Percentiles rank a stretch among this genome's conserved stretches.
Evolutionary conservation across 208 protist genomes (phyloP).

Genomic region (Novymonas esmeraldas): DNA sequence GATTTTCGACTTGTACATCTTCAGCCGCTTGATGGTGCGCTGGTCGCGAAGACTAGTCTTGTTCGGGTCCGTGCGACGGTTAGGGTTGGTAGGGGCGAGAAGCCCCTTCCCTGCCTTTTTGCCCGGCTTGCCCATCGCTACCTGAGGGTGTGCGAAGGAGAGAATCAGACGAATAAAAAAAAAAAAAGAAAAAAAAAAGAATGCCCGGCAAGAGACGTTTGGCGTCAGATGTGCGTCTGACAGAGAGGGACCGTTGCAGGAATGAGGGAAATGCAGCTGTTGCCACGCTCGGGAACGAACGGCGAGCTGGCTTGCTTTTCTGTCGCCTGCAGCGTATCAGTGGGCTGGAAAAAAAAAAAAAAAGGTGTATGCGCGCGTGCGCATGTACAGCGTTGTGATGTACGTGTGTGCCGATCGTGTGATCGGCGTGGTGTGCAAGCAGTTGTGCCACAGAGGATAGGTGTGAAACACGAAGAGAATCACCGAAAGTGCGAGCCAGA

Average conservation of each 20-base stretch:
- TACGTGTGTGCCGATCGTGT: too few species aligned
- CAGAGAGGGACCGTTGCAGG: too few species aligned
- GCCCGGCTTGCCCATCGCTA: conserved; percentile 88
- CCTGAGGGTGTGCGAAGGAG: not conserved
- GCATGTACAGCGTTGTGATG: too few species aligned
- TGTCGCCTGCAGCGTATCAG: too few species aligned
- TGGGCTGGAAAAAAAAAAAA: not conserved
- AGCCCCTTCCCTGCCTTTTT: conserved; percentile 91
- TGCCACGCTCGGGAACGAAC: too few species aligned
- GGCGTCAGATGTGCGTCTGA: not conserved
- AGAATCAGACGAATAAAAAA: not conserved
- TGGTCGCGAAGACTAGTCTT: conserved; percentile 87
- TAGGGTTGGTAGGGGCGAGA: conserved; percentile 86
- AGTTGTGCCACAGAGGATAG: too few species aligned
- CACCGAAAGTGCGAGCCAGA: too few species aligned
- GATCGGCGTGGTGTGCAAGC: too few species aligned
- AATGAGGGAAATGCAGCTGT: too few species aligned
- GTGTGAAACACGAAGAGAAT: too few species aligned
- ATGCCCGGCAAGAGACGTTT: not conserved
- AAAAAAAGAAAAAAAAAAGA: conserved; percentile 8
- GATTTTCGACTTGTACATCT: conserved; percentile 92
- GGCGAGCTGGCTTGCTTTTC: too few species aligned
- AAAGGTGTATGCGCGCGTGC: not conserved
- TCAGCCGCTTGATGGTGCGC: conserved; percentile 85
- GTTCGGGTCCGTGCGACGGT: conserved; percentile 73